These are phyloP conservation scores for Rubroshorea leprosula DNA, from an alignment of 345 rosid genomes.

Conservation along the genomic window DNA sequence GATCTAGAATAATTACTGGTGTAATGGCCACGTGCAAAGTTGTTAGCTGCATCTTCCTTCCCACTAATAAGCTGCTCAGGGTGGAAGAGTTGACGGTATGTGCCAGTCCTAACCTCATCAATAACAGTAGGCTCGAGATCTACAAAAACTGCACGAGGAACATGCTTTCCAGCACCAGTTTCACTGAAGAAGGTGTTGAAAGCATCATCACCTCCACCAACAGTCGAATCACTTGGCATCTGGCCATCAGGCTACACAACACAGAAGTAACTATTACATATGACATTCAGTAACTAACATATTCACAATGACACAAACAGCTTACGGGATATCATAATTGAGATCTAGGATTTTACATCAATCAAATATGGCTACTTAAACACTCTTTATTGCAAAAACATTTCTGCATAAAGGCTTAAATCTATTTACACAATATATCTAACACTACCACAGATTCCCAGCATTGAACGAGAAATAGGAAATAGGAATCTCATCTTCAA, in stretches of 20 bases:
- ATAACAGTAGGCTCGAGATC: constrained; percentile 48
- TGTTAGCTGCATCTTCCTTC: constrained; percentile 46
- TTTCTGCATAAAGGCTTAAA: too few species aligned
- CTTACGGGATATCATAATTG: too few species aligned
- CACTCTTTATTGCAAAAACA: too few species aligned
- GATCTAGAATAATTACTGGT: constrained; percentile 31
- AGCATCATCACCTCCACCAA: constrained; percentile 38
- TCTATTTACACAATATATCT: too few species aligned
- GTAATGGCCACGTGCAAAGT: constrained; percentile 49
- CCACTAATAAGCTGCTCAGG: constrained; percentile 53
- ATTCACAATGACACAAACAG: background rate
- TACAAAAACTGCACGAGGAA: constrained; percentile 41
- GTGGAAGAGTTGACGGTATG: constrained; percentile 61
- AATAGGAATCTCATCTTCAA: too few species aligned
- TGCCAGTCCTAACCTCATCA: constrained; percentile 53
- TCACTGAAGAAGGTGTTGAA: constrained; percentile 45
- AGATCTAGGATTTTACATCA: too few species aligned
- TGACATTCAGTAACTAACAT: background rate
- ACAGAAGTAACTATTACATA: background rate
- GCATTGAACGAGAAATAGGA: too few species aligned
- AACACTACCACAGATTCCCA: too few species aligned
- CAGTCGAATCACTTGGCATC: constrained; percentile 36
- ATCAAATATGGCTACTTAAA: too few species aligned
- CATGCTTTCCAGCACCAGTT: constrained; percentile 47
- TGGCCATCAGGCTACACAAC: constrained; percentile 29